Evolutionary conservation across 139 green algal species (phyloP), one percentile per base, ranked within the genome.

Genomic region (Chlorella sorokiniana): DNA sequence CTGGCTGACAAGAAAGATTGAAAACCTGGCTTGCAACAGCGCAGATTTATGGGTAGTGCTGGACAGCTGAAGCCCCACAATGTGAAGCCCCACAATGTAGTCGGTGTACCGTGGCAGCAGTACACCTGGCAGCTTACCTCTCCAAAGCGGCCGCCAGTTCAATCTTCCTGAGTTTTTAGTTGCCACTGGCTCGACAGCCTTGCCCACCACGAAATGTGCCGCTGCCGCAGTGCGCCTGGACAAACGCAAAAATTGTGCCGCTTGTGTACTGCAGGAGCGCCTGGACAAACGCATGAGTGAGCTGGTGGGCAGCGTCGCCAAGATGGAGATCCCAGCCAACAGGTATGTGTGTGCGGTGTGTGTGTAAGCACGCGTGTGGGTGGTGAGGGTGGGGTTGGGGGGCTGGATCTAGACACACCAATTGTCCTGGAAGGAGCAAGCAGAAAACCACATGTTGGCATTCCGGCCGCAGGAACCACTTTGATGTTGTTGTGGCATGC

Each of bases 401-500:
- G 16, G 16, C 48, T 59, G 48, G 16, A 25, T 59, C 48, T 59
- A n/a, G n/a, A n/a, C n/a, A n/a, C n/a, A n/a, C n/a, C n/a, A n/a
- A n/a, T n/a, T n/a, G n/a, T n/a, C n/a, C 11, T 11, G 48, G 16
- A 59, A 59, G 14, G 48, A 11, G 11, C 48, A 59, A 59, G 14
- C 16, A 16, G 48, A 59, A 59, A 11, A 59, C 48, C 48, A 59
- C 48, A 59, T 59, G 48, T 25, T 59, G n/a, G n/a, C n/a, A n/a
- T n/a, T n/a, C n/a, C n/a, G n/a, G n/a, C n/a, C 82, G 86, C 56
- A 89, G 92, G 22, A 82, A 79, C n/a, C 95, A 99, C 84, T 98
- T 99, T 89, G 97, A 99, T 83, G 91, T 99, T 22, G 97, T 99
- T 44, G 94, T 99, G n/a, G 97, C 97, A 0, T 99, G 95, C 76